phyloP scores from a whole-genome alignment of 139 green algal species.

The Astrephomene gubernaculifera region DNA sequence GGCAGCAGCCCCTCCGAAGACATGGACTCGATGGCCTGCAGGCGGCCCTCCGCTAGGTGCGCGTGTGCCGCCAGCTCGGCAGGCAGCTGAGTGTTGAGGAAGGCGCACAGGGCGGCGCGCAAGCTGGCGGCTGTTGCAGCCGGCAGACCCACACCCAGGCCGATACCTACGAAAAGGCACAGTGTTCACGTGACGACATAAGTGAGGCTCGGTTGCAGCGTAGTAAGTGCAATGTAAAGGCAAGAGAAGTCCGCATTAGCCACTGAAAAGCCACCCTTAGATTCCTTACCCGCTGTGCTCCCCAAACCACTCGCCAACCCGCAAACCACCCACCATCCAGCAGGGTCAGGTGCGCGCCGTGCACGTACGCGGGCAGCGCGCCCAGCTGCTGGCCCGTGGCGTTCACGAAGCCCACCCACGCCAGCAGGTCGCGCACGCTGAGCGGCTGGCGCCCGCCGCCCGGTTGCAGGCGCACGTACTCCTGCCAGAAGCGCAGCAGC shows the following conservation, averaged over 20 bases:
- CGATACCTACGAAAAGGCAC: constrained; percentile 66
- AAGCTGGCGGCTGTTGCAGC: constrained; percentile 54
- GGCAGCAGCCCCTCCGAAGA: constrained; percentile 16
- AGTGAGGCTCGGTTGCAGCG: too few species aligned
- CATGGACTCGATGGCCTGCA: constrained; percentile 18
- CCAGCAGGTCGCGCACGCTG: constrained; percentile 93
- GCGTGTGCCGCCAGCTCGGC: constrained; percentile 44
- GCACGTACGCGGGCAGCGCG: constrained; percentile 76
- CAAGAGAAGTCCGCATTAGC: too few species aligned
- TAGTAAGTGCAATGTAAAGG: too few species aligned
- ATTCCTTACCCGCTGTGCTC: too few species aligned
- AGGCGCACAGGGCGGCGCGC: constrained; percentile 61
- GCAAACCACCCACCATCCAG: constrained; percentile 88
- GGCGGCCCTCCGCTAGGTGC: constrained; percentile 46
- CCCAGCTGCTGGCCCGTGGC: constrained; percentile 64
- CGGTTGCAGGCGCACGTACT: constrained; percentile 65
- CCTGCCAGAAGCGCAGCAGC: constrained; percentile 90
- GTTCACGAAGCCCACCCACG: constrained; percentile 92
- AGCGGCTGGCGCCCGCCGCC: constrained; percentile 68
- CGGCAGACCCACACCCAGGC: constrained; percentile 82
- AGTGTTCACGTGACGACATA: too few species aligned
- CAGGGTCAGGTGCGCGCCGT: constrained; percentile 93
- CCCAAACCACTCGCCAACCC: too few species aligned
- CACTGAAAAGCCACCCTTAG: too few species aligned
- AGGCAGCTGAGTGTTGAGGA: constrained; percentile 72